Evolutionary conservation across 2,329 filamentous ascomycete species (phyloP).

Genomic region (Penicillium oxalicum): DNA sequence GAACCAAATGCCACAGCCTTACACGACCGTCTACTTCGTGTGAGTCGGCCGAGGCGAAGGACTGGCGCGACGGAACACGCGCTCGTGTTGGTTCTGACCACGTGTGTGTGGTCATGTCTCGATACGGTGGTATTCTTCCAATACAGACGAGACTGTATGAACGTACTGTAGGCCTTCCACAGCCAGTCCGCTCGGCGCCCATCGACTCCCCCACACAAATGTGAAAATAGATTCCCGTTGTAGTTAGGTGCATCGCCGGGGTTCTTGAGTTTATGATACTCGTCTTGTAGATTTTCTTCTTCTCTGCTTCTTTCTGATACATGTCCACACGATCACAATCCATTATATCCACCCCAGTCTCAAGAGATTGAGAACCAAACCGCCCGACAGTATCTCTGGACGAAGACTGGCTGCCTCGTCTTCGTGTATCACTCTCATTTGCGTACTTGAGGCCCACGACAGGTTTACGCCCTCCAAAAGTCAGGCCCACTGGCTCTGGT

Average conservation of each 20-base stretch:
- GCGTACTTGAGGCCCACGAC: conserved; percentile 20
- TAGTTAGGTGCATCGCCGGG: conserved; percentile 1
- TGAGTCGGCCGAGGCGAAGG: background rate
- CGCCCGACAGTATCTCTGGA: conserved; percentile 26
- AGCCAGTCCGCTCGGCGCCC: background rate
- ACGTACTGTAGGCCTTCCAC: too few species aligned
- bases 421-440: conserved; percentile 32
- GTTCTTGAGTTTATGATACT: background rate
- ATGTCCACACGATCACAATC: background rate
- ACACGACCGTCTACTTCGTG: too few species aligned
- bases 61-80: background rate
- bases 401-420: conserved; percentile 22
- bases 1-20: too few species aligned
- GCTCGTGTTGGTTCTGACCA: conserved; percentile 9
- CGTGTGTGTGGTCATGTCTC: background rate
- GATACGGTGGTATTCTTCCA: too few species aligned
- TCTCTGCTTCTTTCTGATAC: background rate
- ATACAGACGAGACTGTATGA: too few species aligned
- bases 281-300: background rate
- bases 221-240: background rate
- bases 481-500: conserved; percentile 6
- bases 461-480: conserved; percentile 14
- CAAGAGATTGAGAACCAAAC: conserved; percentile 19
- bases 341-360: conserved; percentile 10
- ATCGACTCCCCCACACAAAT: too few species aligned